A percentile compares a stretch with the other conserved stretches of the same genome.
Evolutionary conservation across 2,329 filamentous ascomycete species (phyloP).

Genomic region (Coniochaeta sp.): DNA sequence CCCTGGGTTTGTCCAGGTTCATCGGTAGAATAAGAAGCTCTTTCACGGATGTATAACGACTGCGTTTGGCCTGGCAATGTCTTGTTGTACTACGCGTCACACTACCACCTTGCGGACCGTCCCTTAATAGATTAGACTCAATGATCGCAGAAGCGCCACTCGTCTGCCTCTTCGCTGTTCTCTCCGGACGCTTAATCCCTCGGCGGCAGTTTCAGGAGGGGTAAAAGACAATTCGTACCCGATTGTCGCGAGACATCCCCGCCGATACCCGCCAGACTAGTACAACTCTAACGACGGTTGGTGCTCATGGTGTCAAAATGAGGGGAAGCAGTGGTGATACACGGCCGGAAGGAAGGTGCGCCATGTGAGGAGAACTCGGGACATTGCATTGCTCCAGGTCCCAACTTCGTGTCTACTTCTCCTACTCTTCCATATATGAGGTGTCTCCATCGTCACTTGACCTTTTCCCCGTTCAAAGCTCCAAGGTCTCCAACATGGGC

Average conservation of each 20-base stretch:
- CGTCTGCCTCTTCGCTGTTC: background rate
- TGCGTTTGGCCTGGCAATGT: no score
- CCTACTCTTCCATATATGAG: no score
- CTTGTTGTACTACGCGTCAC: no score
- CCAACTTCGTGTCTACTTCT: no score
- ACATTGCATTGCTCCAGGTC: no score
- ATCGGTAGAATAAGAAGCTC: no score
- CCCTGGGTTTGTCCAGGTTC: no score
- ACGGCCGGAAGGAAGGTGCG: background rate
- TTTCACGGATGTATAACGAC: no score
- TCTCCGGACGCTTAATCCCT: background rate
- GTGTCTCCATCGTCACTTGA: background rate
- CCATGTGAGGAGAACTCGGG: no score
- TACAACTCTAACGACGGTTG: background rate
- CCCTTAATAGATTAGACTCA: no score
- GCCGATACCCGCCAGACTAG: background rate
- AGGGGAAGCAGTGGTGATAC: background rate
- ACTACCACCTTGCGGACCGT: no score
- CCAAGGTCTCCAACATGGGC: background rate
- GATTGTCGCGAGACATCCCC: background rate
- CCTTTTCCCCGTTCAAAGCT: background rate
- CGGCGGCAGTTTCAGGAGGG: background rate
- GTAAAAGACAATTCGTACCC: background rate
- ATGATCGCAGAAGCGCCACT: no score
- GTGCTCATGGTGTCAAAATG: background rate